Conservation (phyloP, 306 rosid genomes). For the Hippophae tibetana region DNA sequence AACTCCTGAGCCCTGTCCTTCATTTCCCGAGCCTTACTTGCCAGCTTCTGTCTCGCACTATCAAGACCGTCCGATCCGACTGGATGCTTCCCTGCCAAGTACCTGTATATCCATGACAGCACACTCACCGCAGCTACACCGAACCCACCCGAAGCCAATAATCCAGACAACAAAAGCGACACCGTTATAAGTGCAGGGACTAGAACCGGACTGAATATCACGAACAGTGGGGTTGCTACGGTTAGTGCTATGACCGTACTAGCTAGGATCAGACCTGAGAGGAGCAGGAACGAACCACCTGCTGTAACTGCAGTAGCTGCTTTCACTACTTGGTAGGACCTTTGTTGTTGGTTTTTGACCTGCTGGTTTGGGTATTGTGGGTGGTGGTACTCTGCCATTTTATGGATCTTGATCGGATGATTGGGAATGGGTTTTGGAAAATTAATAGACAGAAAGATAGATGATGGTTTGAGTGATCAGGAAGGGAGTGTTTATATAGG, state of each 20-base stretch:
- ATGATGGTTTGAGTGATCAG: neutral
- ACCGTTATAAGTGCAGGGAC: slow-evolving; percentile 47
- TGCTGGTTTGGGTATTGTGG: neutral
- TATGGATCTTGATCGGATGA: slow-evolving; percentile 5
- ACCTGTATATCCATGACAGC: slow-evolving; percentile 57
- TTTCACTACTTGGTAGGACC: slow-evolving; percentile 38
- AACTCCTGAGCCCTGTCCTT: slow-evolving; percentile 55
- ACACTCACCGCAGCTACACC: slow-evolving; percentile 65
- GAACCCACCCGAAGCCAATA: slow-evolving; percentile 55
- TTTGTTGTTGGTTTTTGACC: slow-evolving; percentile 11
- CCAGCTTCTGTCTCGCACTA: slow-evolving; percentile 35
- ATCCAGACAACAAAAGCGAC: slow-evolving; percentile 39
- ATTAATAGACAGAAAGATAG: neutral
- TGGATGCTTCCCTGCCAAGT: slow-evolving; percentile 43
- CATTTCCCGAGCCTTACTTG: slow-evolving; percentile 57
- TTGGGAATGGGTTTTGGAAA: neutral
- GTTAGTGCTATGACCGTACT: slow-evolving; percentile 49
- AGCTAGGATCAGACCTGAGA: slow-evolving; percentile 40
- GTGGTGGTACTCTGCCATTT: slow-evolving; percentile 41
- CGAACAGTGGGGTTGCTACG: slow-evolving; percentile 47
- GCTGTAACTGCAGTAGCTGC: slow-evolving; percentile 53
- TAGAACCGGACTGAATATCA: slow-evolving; percentile 79
- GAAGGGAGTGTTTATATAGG: slow-evolving; percentile 13
- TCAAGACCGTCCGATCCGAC: slow-evolving; percentile 43
- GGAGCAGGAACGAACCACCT: slow-evolving; percentile 52